Evolutionary conservation across 2,329 filamentous ascomycete species (phyloP), one percentile per base, ranked within the genome.

Genomic region (Ophioceras dolichostomum): DNA sequence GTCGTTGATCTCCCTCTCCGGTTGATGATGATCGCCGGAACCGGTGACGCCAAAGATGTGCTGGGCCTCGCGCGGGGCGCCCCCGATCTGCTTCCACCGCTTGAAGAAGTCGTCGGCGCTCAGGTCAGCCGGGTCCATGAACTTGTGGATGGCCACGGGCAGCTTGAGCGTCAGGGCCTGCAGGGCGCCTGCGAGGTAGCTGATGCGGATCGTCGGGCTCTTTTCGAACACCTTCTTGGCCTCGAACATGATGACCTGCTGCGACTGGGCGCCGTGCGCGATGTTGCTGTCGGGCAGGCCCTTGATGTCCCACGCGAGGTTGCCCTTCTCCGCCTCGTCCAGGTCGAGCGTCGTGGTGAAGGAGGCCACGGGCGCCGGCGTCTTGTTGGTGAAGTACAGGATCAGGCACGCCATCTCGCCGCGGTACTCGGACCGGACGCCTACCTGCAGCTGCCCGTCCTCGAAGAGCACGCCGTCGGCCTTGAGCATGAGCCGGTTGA

Each of bases 61-160:
- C 56, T 98, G 91, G 0, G 84, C 79, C 58, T 98, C 93, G 21
- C 93, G 75, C 1, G 88, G 80, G 2, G 76, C 76, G 5, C 83
- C 86, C 10, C 91, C 91, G 49, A 98, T 96, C 61, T 98, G 91
- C 68, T 94, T 93, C 91, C 91, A 98, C 36, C 93, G 73, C 68
- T 93, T 95, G 73, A 98, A 98, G 61, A 96, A 98, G 54, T 98
- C 91, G 37, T 98, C 91, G 0, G 81, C 77, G 6, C 75, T 75
- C 28, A 98, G 67, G 39, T 91, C 81, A 0, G 91, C 88, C 0
- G 84, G 76, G 44, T 95, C 88, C 87, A 96, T 95, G 54, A 94
- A 98, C 56, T 95, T 94, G 60, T 96, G 89, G 38, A 89, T 74
- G 1, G 84, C 67, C 4, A 98, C 74, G 0, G 91, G 91, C 4